Base-by-base conservation (phyloP, 306 rosid genomes). In the Hylodesmum podocarpum region DNA sequence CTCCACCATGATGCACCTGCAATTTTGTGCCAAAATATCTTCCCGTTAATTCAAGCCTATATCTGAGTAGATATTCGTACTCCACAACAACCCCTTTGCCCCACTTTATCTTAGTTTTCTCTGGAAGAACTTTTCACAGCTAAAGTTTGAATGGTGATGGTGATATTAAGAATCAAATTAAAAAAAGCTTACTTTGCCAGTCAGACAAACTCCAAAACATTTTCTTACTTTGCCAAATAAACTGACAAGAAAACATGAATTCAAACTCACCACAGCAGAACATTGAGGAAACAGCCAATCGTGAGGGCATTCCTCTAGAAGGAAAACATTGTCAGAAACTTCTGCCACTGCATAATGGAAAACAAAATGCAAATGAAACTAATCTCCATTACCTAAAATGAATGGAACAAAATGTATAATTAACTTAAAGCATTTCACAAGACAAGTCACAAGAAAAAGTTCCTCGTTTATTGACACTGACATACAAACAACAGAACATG, bases 1-100 rank as follows among this genome's bases (percentile, higher is more conserved):
- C 97, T 72, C 99, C 99, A 28, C 99, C 99, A 40, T 95, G 99
- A 86, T 95, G 99, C 73, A 95, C 97, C 98, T 92, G 91, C 91
- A 88, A 65, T 41, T 69, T 29, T 73, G 19, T 12, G 49, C 53
- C 76, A 57, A 65, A 47, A 46, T 25, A 66, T 55, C 34, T 78
- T 66, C 55, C 10, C 66, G 73, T 78, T 39, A 82, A 40, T 25
- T 72, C 41, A 34, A 8, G 41, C 51, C 53, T 5, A 54, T 3
- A 21, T 21, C 6, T 54, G 11, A 72, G 63, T 44, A 34, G 13
- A 43, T 55, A 63, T 46, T 36, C 41, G 29, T 55, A 63, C 33
- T 36, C 41, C 21, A 66, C 8, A 37, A 14, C 53, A 64, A 19
- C 31, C 25, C 57, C 62, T 8, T 46, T 21, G 28, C 46, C 71